Base-by-base conservation (phyloP, 768 basidiomycete species). In the Mycena rosella region DNA sequence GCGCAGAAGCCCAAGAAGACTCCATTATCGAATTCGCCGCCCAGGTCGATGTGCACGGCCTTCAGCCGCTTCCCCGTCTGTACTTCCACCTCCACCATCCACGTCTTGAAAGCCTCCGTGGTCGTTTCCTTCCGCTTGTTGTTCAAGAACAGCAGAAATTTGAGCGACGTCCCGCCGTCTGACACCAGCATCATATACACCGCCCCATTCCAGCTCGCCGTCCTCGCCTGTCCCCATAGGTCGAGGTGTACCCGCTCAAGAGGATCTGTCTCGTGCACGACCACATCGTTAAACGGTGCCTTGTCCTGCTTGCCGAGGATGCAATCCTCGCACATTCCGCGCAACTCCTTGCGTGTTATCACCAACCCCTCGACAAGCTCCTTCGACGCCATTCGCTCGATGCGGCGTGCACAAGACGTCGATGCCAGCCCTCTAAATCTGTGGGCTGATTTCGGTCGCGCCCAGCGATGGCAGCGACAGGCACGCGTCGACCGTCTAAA, bases 11-110 rank as follows among this genome's bases (percentile, higher is more conserved):
- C 48, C 15, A 72, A 36, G 59, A 77, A 78, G 5, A 72, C 54
- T 0, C 57, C 32, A 48, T 72, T 74, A 0, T 73, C 40, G 47
- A 73, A 80, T 68, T 80, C 77, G 3, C 72, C 73, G 5, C 79
- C 79, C 15, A 72, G 61, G 60, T 81, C 77, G 0, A 65, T 65
- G 2, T 67, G 48, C 5, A 77, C 61, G 0, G 22, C 30, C 18
- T 65, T 59, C 2, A 78, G 51, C 36, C 64, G 67, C 17, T 48
- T 29, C 0, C 66, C 57, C 0, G 63, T 68, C 34, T 76, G 75
- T 0, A 60, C 18, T 27, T 80, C n/a, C n/a, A n/a, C n/a, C n/a
- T n/a, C n/a, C n/a, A n/a, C n/a, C n/a, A n/a, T n/a, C n/a, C n/a
- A n/a, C 5, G 44, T 27, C 22, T 68, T 55, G 6, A 77, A 68